These are phyloP conservation scores for Boletus insuetus DNA, from an alignment of 768 basidiomycete genomes.

Conservation along the genomic window DNA sequence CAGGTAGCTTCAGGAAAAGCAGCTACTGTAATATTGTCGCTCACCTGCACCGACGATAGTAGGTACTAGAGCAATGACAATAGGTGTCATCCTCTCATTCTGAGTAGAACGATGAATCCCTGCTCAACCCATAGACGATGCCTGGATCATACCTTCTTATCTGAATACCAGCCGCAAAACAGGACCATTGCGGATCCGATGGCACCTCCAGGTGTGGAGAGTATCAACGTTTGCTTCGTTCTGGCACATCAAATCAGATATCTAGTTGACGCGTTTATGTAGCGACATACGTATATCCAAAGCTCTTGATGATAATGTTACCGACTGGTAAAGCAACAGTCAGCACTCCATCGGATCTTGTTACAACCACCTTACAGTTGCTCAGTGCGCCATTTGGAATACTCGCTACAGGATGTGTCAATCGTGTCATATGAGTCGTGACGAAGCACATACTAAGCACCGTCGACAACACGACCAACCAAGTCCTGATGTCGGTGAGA, in stretches of 20 bases:
- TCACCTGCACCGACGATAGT: slow-evolving; percentile 56
- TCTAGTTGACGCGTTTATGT: neutral
- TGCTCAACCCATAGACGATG: neutral
- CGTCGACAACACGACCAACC: slow-evolving; percentile 59
- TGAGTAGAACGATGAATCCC: slow-evolving; percentile 9
- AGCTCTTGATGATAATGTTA: slow-evolving; percentile 59
- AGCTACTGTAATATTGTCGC: neutral
- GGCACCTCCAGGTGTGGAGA: slow-evolving; percentile 50
- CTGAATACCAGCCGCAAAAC: slow-evolving; percentile 63
- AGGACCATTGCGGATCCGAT: slow-evolving; percentile 48
- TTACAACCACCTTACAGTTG: slow-evolving; percentile 48
- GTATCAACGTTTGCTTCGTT: slow-evolving; percentile 54
- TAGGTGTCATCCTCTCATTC: slow-evolving; percentile 61
- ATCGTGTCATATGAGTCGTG: neutral
- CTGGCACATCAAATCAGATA: slow-evolving; percentile 26
- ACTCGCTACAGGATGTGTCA: slow-evolving; percentile 42
- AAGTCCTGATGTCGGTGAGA: slow-evolving; percentile 54
- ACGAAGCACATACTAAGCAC: slow-evolving; percentile 46
- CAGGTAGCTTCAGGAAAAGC: neutral
- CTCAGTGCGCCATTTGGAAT: slow-evolving; percentile 64
- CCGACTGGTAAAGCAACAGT: slow-evolving; percentile 39
- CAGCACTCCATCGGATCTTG: neutral
- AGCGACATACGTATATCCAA: slow-evolving; percentile 56
- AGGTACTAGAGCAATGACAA: slow-evolving; percentile 54
- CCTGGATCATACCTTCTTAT: slow-evolving; percentile 45